Evolutionary conservation across 331 rosid species (phyloP), one percentile per base, ranked within the genome.

Genomic region (Quercus tomentella): DNA sequence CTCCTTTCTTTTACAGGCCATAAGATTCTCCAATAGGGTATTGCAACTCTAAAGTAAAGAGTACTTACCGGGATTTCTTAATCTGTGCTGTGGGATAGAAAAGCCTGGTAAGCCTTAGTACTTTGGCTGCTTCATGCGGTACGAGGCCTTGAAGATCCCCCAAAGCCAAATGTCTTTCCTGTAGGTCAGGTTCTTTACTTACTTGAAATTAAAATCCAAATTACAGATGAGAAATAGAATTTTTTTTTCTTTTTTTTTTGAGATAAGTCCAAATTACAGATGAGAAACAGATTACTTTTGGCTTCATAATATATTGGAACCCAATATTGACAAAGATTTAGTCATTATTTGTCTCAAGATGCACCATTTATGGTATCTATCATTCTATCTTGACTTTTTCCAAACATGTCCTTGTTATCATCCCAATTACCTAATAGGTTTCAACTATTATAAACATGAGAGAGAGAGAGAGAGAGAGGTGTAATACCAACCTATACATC

Each of bases 121-220:
- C 78, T 82, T 70, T 79, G 60, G 83, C 83, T 15, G 86, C 79
- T 74, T 91, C 96, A 28, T 71, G 85, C 28, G 28, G 56, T 75
- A 80, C 84, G 69, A 81, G 35, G 35, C 35, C 7, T 31, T 31
- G 35, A 31, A 31, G 35, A 33, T 33, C 35, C 35, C 35, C 33
- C 93, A 97, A 82, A 95, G 97, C 99, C 17, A 90, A 85, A 82
- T 95, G 85, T 84, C 97, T 86, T 82, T 95, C 96, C 76, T 97
- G 86, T 80, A 95, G 77, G 60, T 80, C 87, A 85, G 86, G 79
- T 83, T 95, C 96, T 81, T 79, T 85, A 83, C 83, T 77, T 80
- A 95, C 93, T 96, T 92, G 85, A 62, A 26, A 26, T 65, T 76
- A 60, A 62, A 54, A 70, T 56, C 7, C 68, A 28, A 30, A 16